Evolutionary conservation across 495 filamentous ascomycete genomes (phyloP).

Genomic region (Aspergillus affinis): DNA sequence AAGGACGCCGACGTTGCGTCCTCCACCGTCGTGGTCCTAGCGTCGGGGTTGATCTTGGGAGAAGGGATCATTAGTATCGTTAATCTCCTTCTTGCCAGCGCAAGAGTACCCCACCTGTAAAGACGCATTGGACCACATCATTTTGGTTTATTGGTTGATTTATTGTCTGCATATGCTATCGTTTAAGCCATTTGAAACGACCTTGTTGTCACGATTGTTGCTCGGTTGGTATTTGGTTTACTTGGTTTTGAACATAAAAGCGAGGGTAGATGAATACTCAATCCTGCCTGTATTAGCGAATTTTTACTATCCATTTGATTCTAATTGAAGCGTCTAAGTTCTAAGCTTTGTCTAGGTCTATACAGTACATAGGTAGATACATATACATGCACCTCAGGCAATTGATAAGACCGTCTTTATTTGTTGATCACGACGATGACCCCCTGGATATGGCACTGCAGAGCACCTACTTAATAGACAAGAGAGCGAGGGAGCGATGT

Average conservation of each 20-base stretch:
- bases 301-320: neutral
- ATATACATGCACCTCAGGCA: no score
- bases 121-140: neutral
- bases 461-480: no score
- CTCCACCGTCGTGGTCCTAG: slow-evolving; percentile 61
- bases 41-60: slow-evolving; percentile 83
- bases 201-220: neutral
- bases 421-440: no score
- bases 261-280: neutral
- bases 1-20: slow-evolving; percentile 44
- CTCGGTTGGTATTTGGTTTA: neutral
- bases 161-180: neutral
- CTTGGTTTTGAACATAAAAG: neutral
- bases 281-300: neutral
- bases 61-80: slow-evolving; percentile 94
- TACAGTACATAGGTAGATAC: no score
- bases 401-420: no score
- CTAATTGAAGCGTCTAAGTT: no score
- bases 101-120: slow-evolving; percentile 72
- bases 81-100: slow-evolving; percentile 81
- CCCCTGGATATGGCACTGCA: no score
- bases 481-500: no score
- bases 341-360: no score
- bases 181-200: neutral
- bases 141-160: slow-evolving; percentile 7